Percentiles rank a stretch among this genome's conserved stretches.
Evolutionary conservation across 345 rosid species (phyloP).

Genomic region (Noccaea bulbosa): DNA sequence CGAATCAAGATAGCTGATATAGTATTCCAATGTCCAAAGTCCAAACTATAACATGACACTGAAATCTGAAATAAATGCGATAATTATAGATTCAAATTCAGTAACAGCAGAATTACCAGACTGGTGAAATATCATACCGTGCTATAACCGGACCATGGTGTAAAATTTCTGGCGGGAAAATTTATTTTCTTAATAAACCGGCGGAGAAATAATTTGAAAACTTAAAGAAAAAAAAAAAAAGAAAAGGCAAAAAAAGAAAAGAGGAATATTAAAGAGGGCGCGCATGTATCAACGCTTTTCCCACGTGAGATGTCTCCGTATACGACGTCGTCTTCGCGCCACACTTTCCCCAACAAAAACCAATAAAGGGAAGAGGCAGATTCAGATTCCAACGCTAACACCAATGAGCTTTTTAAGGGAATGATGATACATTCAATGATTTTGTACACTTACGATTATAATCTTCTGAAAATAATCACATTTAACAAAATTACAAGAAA

Average conservation of each 20-base stretch:
- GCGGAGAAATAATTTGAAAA: slow-evolving; percentile 29
- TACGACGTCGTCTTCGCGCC: slow-evolving; percentile 38
- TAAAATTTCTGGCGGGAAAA: slow-evolving; percentile 33
- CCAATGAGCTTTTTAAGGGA: slow-evolving; percentile 21
- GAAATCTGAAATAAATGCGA: slow-evolving; percentile 9
- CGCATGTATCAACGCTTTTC: slow-evolving; percentile 38
- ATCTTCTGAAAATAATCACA: slow-evolving; percentile 15
- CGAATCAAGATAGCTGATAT: neutral
- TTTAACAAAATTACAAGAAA: neutral
- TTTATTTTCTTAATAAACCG: neutral
- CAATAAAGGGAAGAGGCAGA: neutral
- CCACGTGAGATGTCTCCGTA: slow-evolving; percentile 31
- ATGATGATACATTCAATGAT: slow-evolving; percentile 37
- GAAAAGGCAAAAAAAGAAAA: neutral
- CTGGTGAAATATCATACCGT: neutral
- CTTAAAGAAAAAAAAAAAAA: neutral
- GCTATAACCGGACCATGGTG: neutral
- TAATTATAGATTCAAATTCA: neutral
- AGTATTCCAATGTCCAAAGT: neutral
- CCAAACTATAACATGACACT: neutral
- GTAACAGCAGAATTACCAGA: neutral
- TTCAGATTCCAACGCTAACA: neutral
- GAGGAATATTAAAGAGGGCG: slow-evolving; percentile 5
- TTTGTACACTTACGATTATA: slow-evolving; percentile 31
- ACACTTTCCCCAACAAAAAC: slow-evolving; percentile 32